Percentiles rank a stretch among this genome's conserved stretches.
These are phyloP conservation scores for Angophora floribunda DNA, from an alignment of 345 rosid genomes.

Conservation along the genomic window DNA sequence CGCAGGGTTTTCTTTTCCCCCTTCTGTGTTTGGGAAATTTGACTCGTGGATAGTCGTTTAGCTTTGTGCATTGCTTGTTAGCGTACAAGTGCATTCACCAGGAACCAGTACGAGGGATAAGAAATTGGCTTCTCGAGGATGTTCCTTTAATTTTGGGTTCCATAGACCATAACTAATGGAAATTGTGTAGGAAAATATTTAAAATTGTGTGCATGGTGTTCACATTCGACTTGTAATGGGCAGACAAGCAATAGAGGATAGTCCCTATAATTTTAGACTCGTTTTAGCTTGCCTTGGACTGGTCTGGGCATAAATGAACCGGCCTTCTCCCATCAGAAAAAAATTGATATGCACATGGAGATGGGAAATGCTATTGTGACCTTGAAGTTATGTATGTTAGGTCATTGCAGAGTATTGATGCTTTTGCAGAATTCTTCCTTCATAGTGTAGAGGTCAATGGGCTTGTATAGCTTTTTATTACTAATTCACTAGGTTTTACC, in stretches of 20 bases:
- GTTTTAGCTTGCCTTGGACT: neutral
- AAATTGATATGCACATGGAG: neutral
- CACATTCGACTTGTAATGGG: neutral
- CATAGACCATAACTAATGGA: neutral
- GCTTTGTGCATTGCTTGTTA: no score
- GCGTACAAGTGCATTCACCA: neutral
- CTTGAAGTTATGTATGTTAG: neutral
- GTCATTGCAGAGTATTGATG: neutral
- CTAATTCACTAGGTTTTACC: neutral
- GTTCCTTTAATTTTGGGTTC: neutral
- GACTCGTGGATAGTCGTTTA: neutral
- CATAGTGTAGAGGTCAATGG: neutral
- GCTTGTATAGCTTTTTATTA: neutral
- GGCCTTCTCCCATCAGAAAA: neutral
- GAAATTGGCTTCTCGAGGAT: neutral
- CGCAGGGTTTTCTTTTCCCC: neutral
- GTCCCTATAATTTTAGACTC: neutral
- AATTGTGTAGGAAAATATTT: neutral
- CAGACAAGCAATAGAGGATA: neutral
- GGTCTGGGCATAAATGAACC: neutral
- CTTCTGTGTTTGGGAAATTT: neutral
- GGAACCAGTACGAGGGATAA: neutral
- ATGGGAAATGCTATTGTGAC: neutral
- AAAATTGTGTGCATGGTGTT: neutral
- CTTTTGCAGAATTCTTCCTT: neutral